Percentiles rank a stretch among this genome's conserved stretches.
Evolutionary conservation across 345 rosid genomes (phyloP).

Genomic region (Pelargonium nanum): DNA sequence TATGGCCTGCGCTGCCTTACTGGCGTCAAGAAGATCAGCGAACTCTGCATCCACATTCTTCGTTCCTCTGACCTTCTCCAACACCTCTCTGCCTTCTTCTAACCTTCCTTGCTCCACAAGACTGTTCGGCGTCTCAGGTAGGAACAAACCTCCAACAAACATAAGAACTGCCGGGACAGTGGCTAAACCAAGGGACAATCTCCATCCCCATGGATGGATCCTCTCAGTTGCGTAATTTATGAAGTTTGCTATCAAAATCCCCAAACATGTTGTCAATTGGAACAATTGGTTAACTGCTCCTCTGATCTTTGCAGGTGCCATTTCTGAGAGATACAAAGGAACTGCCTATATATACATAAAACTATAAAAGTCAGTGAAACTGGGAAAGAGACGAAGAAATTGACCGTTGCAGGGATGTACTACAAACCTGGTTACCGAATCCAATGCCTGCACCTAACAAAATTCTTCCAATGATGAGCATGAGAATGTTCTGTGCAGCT

Average conservation of each 20-base stretch:
- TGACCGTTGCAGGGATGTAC: neutral
- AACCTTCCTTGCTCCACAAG: conserved; percentile 68
- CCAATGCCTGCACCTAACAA: conserved; percentile 77
- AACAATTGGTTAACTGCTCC: conserved; percentile 78
- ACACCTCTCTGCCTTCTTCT: conserved; percentile 47
- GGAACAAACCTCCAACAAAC: conserved; percentile 55
- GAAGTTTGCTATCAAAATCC: conserved; percentile 60
- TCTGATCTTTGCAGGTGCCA: conserved; percentile 77
- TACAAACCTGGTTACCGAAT: conserved; percentile 80
- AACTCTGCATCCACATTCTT: conserved; percentile 57
- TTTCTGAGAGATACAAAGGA: conserved; percentile 78
- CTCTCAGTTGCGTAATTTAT: conserved; percentile 59
- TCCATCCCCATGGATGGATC: conserved; percentile 91
- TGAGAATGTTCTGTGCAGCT: conserved; percentile 43
- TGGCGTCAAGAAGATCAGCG: conserved; percentile 66
- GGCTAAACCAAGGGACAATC: conserved; percentile 67
- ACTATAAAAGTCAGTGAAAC: neutral
- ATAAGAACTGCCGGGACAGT: conserved; percentile 52
- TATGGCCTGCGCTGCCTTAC: conserved; percentile 50
- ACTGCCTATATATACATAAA: conserved; percentile 44
- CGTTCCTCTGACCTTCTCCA: conserved; percentile 65
- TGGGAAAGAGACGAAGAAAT: neutral
- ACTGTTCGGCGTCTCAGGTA: conserved; percentile 77
- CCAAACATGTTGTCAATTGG: conserved; percentile 76
- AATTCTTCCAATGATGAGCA: conserved; percentile 64